Percentiles rank a stretch among this genome's conserved stretches.
Evolutionary conservation across 1,284 basidiomycete genomes (phyloP).

Genomic region (Phellinidium pouzarii): DNA sequence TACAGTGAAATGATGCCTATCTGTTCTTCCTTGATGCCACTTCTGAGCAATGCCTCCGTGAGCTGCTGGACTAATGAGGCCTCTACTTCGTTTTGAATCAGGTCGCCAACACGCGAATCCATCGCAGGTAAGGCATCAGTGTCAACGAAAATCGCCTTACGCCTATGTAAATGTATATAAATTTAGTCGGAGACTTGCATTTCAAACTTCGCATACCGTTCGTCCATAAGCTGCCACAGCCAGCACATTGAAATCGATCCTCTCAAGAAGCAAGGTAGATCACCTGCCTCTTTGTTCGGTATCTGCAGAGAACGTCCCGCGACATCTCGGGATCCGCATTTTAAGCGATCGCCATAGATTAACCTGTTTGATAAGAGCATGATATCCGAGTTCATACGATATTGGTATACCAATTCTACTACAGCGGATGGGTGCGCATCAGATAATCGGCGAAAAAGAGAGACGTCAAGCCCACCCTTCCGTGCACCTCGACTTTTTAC

Average conservation of each 20-base stretch:
- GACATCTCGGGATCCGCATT: slow-evolving; percentile 72
- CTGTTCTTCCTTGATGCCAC: slow-evolving; percentile 63
- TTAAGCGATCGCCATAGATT: slow-evolving; percentile 76
- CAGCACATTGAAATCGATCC: slow-evolving; percentile 45
- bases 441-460: slow-evolving; percentile 84
- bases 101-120: slow-evolving; percentile 79
- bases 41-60: slow-evolving; percentile 52
- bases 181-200: slow-evolving; percentile 1
- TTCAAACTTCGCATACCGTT: slow-evolving; percentile 39
- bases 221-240: slow-evolving; percentile 61
- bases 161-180: slow-evolving; percentile 36
- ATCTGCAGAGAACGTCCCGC: slow-evolving; percentile 56
- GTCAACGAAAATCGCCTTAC: slow-evolving; percentile 88
- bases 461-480: slow-evolving; percentile 81
- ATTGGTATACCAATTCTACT: slow-evolving; percentile 80
- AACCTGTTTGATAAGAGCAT: slow-evolving; percentile 90
- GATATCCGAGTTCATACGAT: slow-evolving; percentile 96
- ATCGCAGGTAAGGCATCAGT: slow-evolving; percentile 74
- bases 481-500: slow-evolving; percentile 78
- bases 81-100: slow-evolving; percentile 86
- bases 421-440: slow-evolving; percentile 82
- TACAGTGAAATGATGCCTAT: slow-evolving; percentile 91
- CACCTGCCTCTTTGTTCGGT: slow-evolving; percentile 35
- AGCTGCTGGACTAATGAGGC: slow-evolving; percentile 61
- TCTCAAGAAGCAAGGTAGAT: background rate